Evolutionary conservation across 306 rosid genomes (phyloP), one percentile per base, ranked within the genome.

Genomic region (Vigna trinervia): DNA sequence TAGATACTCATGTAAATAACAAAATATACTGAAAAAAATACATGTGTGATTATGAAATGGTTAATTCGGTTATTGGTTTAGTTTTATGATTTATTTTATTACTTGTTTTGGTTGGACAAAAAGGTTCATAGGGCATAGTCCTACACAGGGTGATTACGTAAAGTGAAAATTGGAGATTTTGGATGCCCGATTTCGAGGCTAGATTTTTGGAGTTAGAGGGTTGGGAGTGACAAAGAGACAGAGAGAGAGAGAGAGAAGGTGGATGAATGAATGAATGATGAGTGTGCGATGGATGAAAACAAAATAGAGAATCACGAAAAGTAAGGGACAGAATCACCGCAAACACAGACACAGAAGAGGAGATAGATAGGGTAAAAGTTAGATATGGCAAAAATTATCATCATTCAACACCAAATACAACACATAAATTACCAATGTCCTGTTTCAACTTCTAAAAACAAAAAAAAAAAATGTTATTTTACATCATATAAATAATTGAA

Each of bases 301-400:
- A 81, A 69, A 81, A 60, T 52, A 45, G 60, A 50, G 77, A 81
- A 75, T 81, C 77, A 68, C 28, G 57, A 61, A 81, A 81, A 82
- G 82, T 63, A 20, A 80, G 69, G 52, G 69, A 75, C 68, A 76
- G 6, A 61, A 60, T 69, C 77, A 75, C 81, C 67, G 34, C 77
- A 51, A 69, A 76, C 39, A 75, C 34, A 26, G 64, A 58, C 32
- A 57, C 39, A 3, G 50, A 45, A 45, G 12, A 32, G 13, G 5
- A 28, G 1, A n/a, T 17, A 17, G 26, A 11, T 14, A 28, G 66
- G 51, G 69, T 20, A 19, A 65, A 73, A 53, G 45, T 22, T 51
- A 39, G 61, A 7, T 45, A 46, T 1, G 34, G 15, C 36, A 34
- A 70, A 14, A 32, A 69, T 8, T 68, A 30, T 68, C 39, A 75